phyloP scores from a whole-genome alignment of 1,284 basidiomycete genomes.

The Cutaneotrichosporon daszewskae region DNA sequence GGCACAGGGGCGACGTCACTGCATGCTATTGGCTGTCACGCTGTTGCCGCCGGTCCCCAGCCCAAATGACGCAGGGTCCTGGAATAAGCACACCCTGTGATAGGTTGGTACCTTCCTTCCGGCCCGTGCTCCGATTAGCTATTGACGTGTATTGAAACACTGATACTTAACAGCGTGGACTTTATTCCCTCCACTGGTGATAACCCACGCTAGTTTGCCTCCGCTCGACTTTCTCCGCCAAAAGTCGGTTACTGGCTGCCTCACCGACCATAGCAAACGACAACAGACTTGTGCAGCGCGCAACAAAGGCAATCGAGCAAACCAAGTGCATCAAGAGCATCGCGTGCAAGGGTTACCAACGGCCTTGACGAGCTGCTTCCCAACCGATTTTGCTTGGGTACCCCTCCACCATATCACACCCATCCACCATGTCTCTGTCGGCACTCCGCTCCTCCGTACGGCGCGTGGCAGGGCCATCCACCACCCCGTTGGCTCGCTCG shows the following conservation, averaged over 20 bases:
- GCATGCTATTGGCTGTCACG: too few relatives aligned
- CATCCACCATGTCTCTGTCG: slow-evolving; percentile 8
- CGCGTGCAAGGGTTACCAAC: too few relatives aligned
- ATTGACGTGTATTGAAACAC: too few relatives aligned
- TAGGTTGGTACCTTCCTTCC: too few relatives aligned
- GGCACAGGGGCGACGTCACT: too few relatives aligned
- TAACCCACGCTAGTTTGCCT: not conserved
- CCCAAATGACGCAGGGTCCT: too few relatives aligned
- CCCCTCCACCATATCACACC: not conserved
- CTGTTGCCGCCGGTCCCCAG: too few relatives aligned
- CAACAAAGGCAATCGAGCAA: not conserved
- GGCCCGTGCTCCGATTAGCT: too few relatives aligned
- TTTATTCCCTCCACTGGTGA: not conserved
- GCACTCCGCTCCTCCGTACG: slow-evolving; percentile 4
- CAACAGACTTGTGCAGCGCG: not conserved
- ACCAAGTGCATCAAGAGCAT: not conserved
- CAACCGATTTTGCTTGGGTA: not conserved
- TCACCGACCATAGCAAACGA: not conserved
- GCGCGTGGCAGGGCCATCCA: slow-evolving; percentile 8
- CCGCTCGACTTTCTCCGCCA: not conserved
- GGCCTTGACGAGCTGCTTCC: not conserved
- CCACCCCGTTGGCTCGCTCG: not conserved
- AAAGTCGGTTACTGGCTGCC: not conserved
- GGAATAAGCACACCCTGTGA: too few relatives aligned
- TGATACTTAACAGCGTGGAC: too few relatives aligned